phyloP scores from a whole-genome alignment of 2,329 filamentous ascomycete species.

The Venturia aucupariae region DNA sequence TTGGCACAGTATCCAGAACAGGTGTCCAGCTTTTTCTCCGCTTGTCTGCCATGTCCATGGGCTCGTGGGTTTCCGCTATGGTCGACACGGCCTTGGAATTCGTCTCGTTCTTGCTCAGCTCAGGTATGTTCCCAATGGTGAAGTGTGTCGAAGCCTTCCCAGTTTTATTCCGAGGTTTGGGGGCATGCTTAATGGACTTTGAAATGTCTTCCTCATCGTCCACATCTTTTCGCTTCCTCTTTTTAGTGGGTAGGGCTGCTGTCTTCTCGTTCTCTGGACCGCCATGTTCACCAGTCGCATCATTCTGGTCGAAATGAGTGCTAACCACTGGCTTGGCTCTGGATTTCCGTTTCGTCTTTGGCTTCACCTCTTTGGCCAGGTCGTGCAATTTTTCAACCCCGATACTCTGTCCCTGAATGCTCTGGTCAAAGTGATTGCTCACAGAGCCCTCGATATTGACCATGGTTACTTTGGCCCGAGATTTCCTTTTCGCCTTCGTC shows the following conservation, averaged over 20 bases:
- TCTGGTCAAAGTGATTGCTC: not conserved
- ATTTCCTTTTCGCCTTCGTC: not conserved
- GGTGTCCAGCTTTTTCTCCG: constrained; percentile 31
- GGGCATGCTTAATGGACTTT: not conserved
- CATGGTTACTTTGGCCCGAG: not conserved
- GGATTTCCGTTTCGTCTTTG: not conserved
- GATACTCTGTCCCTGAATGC: not conserved
- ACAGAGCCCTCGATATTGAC: not conserved
- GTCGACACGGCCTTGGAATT: not conserved
- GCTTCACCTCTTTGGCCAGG: not conserved
- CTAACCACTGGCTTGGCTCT: not conserved
- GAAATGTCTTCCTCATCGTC: not conserved
- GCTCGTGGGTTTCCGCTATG: not conserved
- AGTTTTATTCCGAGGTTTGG: not conserved
- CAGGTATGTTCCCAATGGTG: not conserved
- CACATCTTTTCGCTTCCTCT: not conserved
- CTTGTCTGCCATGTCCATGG: constrained; percentile 19
- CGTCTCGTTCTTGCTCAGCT: not conserved
- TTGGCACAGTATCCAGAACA: constrained; percentile 21
- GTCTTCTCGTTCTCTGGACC: not conserved
- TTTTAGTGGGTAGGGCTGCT: not conserved
- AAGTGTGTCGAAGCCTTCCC: constrained; percentile 1
- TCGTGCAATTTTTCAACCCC: not conserved
- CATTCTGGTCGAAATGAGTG: not conserved
- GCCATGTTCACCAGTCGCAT: not conserved